Conservation (phyloP, 2,329 filamentous ascomycete genomes). For the Pyrenophora tritici-repentis region DNA sequence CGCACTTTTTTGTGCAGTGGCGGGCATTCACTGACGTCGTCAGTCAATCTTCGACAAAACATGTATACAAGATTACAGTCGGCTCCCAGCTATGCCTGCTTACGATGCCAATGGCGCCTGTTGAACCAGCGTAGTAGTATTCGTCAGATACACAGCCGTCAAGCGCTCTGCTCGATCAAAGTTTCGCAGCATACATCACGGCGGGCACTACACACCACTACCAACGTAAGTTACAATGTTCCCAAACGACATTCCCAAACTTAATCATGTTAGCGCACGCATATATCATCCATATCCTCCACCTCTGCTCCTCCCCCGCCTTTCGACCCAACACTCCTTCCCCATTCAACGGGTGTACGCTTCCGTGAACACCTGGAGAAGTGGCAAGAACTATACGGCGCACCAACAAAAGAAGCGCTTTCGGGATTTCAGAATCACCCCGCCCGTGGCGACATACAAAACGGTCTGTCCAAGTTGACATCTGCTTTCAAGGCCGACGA, state of each 20-base stretch:
- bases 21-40: conserved; percentile 15
- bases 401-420: conserved; percentile 35
- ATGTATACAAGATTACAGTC: conserved; percentile 26
- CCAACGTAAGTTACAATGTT: conserved; percentile 19
- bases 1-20: conserved; percentile 9
- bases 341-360: conserved; percentile 18
- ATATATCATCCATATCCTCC: conserved; percentile 9
- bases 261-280: conserved; percentile 24
- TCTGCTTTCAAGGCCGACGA: conserved; percentile 32
- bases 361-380: conserved; percentile 38
- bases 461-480: conserved; percentile 30
- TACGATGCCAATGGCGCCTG: conserved; percentile 34
- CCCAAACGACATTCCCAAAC: neutral
- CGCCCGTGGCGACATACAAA: conserved; percentile 28
- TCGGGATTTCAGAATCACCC: conserved; percentile 40
- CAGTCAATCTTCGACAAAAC: conserved; percentile 1
- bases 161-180: conserved; percentile 14
- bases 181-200: conserved; percentile 11
- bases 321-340: conserved; percentile 19
- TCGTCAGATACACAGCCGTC: conserved; percentile 3
- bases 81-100: conserved; percentile 25
- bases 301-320: conserved; percentile 11
- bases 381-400: conserved; percentile 53
- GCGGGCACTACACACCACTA: conserved; percentile 31
- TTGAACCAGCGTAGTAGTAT: conserved; percentile 5